phyloP scores from a whole-genome alignment of 2,329 filamentous ascomycete species.

The Cladosporium sphaerospermum region DNA sequence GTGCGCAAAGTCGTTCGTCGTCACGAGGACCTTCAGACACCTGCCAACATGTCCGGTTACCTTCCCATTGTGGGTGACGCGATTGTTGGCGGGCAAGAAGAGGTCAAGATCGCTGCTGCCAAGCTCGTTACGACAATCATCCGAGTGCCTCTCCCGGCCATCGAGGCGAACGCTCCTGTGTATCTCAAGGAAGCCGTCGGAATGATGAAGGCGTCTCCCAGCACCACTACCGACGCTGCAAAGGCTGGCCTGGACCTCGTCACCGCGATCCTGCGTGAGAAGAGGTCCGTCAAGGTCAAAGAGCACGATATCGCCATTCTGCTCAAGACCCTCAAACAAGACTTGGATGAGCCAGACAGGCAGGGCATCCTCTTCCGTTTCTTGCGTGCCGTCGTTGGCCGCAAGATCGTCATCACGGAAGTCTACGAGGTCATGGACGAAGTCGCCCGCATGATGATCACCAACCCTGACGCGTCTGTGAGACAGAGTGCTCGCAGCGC shows the following conservation, averaged over 20 bases:
- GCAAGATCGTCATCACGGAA: constrained; percentile 75
- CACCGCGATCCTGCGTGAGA: constrained; percentile 75
- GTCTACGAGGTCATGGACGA: constrained; percentile 91
- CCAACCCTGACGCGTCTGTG: constrained; percentile 83
- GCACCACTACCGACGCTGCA: constrained; percentile 74
- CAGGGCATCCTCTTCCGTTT: constrained; percentile 95
- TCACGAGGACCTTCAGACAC: constrained; percentile 71
- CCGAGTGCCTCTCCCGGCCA: constrained; percentile 68
- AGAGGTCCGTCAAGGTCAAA: constrained; percentile 67
- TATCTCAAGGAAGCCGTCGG: constrained; percentile 82
- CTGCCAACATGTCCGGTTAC: constrained; percentile 76
- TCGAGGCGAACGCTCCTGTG: constrained; percentile 66
- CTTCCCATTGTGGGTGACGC: constrained; percentile 84
- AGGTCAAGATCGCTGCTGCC: constrained; percentile 84
- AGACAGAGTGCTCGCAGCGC: constrained; percentile 81
- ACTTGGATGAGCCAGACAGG: constrained; percentile 85
- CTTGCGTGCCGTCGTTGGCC: constrained; percentile 75
- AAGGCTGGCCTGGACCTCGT: constrained; percentile 87
- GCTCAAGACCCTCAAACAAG: constrained; percentile 73
- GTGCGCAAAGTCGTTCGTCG: constrained; percentile 81
- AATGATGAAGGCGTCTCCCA: constrained; percentile 67
- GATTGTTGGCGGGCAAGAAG: constrained; percentile 76
- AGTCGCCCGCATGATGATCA: constrained; percentile 88
- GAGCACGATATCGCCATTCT: constrained; percentile 78
- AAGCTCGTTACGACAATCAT: constrained; percentile 78